Percentiles rank a stretch among this genome's conserved stretches.
These are phyloP conservation scores for Leccinellum albellum DNA, from an alignment of 768 basidiomycete species.

Conservation along the genomic window DNA sequence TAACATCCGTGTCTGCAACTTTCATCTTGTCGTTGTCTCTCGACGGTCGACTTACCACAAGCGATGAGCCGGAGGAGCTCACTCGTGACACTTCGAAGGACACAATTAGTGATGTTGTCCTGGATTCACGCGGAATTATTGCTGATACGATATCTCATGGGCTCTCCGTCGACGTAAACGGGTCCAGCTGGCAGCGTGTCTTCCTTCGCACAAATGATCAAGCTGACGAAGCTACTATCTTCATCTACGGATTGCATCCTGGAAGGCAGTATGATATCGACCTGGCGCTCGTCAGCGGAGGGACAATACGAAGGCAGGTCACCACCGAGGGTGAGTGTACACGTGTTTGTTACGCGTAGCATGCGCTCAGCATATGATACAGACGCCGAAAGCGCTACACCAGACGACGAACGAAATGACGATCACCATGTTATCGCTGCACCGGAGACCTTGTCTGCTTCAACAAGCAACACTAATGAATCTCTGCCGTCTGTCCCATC, in stretches of 20 bases:
- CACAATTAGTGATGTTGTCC: conserved; percentile 30
- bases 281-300: conserved; percentile 65
- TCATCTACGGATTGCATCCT: conserved; percentile 85
- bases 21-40: conserved; percentile 64
- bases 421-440: conserved; percentile 8
- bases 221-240: conserved; percentile 84
- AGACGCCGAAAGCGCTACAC: conserved; percentile 21
- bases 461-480: conserved; percentile 26
- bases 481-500: conserved; percentile 16
- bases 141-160: conserved; percentile 69
- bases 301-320: conserved; percentile 60
- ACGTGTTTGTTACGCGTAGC: conserved; percentile 5
- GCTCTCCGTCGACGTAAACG: conserved; percentile 77
- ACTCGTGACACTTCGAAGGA: conserved; percentile 34
- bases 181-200: conserved; percentile 72
- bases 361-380: conserved; percentile 3
- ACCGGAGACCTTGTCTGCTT: conserved; percentile 20
- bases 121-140: conserved; percentile 43
- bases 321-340: conserved; percentile 55
- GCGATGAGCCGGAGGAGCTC: conserved; percentile 23
- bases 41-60: conserved; percentile 24
- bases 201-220: conserved; percentile 77
- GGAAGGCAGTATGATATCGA: conserved; percentile 90
- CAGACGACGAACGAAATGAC: conserved; percentile 23
- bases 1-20: conserved; percentile 78